These are phyloP conservation scores for Phytophthora aleatoria DNA, from an alignment of 352 stramenopile genomes.

Conservation along the genomic window DNA sequence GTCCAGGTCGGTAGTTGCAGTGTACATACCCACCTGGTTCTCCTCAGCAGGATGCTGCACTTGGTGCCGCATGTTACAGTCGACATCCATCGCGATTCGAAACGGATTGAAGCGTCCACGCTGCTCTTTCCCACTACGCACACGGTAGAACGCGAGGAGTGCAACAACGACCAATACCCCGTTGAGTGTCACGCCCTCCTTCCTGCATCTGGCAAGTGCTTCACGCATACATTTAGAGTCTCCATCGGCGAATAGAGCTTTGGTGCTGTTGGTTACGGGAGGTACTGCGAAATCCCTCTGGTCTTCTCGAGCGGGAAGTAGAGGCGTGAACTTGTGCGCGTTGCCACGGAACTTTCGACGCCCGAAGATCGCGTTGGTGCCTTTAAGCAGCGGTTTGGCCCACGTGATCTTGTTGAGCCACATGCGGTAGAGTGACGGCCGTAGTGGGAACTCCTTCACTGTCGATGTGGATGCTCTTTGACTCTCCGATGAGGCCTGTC, in stretches of 20 bases:
- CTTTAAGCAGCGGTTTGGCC: constrained; percentile 32
- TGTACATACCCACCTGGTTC: constrained; percentile 46
- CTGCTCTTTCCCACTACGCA: constrained; percentile 26
- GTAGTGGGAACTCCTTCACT: constrained; percentile 30
- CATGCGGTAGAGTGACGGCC: constrained; percentile 38
- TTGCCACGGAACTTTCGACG: constrained; percentile 28
- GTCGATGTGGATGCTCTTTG: neutral
- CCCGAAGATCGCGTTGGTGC: constrained; percentile 5
- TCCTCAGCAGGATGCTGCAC: constrained; percentile 37
- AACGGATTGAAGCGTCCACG: constrained; percentile 44
- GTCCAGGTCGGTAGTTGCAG: constrained; percentile 25
- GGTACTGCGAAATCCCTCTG: constrained; percentile 43
- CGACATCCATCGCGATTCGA: constrained; percentile 40
- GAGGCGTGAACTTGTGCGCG: constrained; percentile 30
- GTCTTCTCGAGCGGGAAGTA: constrained; percentile 26
- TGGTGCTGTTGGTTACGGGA: constrained; percentile 34
- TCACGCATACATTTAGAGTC: constrained; percentile 37
- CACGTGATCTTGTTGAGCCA: constrained; percentile 33
- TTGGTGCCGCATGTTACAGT: constrained; percentile 54
- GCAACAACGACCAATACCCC: constrained; percentile 36
- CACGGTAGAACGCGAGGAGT: constrained; percentile 40
- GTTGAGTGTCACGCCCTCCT: constrained; percentile 45
- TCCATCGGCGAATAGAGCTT: constrained; percentile 47
- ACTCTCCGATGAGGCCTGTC: constrained; percentile 8
- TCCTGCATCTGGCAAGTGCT: constrained; percentile 39